Conservation (phyloP, 2,329 filamentous ascomycete species). For the Diaporthe citriasiana region DNA sequence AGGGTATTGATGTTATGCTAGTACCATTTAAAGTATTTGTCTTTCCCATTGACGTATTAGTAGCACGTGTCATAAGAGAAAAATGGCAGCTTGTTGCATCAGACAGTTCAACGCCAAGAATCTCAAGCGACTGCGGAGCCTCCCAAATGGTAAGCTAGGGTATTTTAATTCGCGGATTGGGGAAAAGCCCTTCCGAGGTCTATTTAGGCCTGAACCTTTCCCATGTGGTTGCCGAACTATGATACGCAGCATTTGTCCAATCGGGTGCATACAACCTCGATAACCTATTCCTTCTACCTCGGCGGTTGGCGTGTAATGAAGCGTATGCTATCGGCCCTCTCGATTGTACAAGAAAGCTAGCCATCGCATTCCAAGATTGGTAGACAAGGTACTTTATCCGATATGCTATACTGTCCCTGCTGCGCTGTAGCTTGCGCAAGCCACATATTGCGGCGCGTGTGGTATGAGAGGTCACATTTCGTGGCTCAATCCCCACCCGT, state of each 20-base stretch:
- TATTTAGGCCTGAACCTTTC: background rate
- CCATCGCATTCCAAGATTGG: background rate
- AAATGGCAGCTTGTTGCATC: background rate
- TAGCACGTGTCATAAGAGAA: background rate
- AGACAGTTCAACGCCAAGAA: background rate
- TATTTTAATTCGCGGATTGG: background rate
- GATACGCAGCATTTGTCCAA: background rate
- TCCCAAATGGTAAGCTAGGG: background rate
- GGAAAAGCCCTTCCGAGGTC: background rate
- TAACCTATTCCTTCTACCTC: background rate
- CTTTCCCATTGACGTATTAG: too few species aligned
- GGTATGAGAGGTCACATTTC: background rate
- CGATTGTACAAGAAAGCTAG: background rate
- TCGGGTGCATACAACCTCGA: background rate
- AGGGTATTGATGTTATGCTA: background rate
- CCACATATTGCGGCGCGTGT: background rate
- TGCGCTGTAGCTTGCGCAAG: background rate
- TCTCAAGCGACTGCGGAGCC: background rate
- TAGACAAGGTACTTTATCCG: background rate
- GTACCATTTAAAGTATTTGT: too few species aligned
- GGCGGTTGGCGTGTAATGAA: too few species aligned
- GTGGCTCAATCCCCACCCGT: background rate
- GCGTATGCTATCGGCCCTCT: too few species aligned
- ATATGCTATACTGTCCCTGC: background rate
- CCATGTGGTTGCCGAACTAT: background rate